Conservation (phyloP, 2,329 filamentous ascomycete genomes). For the Ambrosiella xylebori region DNA sequence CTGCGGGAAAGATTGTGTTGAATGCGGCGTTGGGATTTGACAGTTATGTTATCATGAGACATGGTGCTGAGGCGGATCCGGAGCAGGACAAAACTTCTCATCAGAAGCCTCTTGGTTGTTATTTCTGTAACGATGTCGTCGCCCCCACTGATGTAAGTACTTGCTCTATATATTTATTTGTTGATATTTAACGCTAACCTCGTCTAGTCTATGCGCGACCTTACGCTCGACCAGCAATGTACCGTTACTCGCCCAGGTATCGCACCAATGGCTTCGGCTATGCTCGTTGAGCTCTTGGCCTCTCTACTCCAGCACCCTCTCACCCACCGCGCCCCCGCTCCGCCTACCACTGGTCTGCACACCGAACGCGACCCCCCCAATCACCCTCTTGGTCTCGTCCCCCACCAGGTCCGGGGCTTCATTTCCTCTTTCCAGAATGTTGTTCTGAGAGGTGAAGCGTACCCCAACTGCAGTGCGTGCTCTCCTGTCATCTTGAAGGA, state of each 20-base stretch:
- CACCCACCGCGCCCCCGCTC: slow-evolving; percentile 40
- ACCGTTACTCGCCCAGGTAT: slow-evolving; percentile 90
- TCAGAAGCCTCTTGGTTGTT: slow-evolving; percentile 61
- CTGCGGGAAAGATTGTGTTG: slow-evolving; percentile 83
- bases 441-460: slow-evolving; percentile 54
- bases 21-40: slow-evolving; percentile 95
- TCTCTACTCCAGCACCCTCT: slow-evolving; percentile 77
- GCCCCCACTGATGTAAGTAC: slow-evolving; percentile 70
- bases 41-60: slow-evolving; percentile 92
- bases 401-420: slow-evolving; percentile 68
- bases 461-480: slow-evolving; percentile 69
- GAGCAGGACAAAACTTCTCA: slow-evolving; percentile 21
- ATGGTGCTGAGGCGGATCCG: slow-evolving; percentile 47
- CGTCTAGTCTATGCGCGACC: slow-evolving; percentile 69
- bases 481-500: slow-evolving; percentile 50
- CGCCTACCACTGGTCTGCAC: slow-evolving; percentile 27
- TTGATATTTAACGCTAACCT: slow-evolving; percentile 15
- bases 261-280: slow-evolving; percentile 76
- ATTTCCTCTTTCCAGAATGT: slow-evolving; percentile 58
- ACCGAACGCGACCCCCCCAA: slow-evolving; percentile 39
- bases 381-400: slow-evolving; percentile 51
- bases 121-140: slow-evolving; percentile 97
- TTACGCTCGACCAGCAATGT: slow-evolving; percentile 93
- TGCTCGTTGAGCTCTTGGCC: slow-evolving; percentile 77
- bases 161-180: slow-evolving; percentile 3